A percentile compares a stretch with the other conserved stretches of the same genome.
Evolutionary conservation across 805 yeast species (phyloP).

Genomic region (Yarrowia sp.): DNA sequence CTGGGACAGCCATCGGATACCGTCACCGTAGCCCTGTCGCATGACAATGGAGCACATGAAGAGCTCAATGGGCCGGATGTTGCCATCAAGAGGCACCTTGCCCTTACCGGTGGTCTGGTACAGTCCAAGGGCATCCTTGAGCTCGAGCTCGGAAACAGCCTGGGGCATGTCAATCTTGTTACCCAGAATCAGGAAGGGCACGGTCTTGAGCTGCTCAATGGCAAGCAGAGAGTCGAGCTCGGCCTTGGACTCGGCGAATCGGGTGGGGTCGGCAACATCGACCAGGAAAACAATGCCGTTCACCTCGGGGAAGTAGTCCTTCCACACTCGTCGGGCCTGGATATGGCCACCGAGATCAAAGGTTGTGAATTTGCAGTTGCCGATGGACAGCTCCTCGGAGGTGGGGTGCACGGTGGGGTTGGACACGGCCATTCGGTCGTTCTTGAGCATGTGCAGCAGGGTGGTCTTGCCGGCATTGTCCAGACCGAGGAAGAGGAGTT

Average conservation of each 20-base stretch:
- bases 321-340: conserved; percentile 99
- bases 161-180: conserved; percentile 94
- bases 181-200: conserved; percentile 93
- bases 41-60: conserved; percentile 97
- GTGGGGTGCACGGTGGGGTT: conserved; percentile 98
- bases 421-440: conserved; percentile 95
- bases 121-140: conserved; percentile 87
- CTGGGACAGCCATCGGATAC: conserved; percentile 97
- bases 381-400: conserved; percentile 96
- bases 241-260: conserved; percentile 92
- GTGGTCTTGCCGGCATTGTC: conserved; percentile 99
- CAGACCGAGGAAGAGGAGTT: conserved; percentile 91
- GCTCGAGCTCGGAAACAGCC: conserved; percentile 94
- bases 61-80: conserved; percentile 89
- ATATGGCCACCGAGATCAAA: conserved; percentile 98
- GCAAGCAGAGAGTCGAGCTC: conserved; percentile 92
- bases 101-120: conserved; percentile 91
- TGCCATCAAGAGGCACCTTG: conserved; percentile 67
- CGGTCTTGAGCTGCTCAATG: conserved; percentile 87
- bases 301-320: conserved; percentile 99
- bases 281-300: conserved; percentile 96
- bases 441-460: conserved; percentile 80
- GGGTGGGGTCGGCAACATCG: conserved; percentile 95
- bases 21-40: conserved; percentile 99
- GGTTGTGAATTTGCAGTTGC: conserved; percentile 95